Evolutionary conservation across 768 basidiomycete species (phyloP).

Genomic region (Cyclocybe cylindracea): DNA sequence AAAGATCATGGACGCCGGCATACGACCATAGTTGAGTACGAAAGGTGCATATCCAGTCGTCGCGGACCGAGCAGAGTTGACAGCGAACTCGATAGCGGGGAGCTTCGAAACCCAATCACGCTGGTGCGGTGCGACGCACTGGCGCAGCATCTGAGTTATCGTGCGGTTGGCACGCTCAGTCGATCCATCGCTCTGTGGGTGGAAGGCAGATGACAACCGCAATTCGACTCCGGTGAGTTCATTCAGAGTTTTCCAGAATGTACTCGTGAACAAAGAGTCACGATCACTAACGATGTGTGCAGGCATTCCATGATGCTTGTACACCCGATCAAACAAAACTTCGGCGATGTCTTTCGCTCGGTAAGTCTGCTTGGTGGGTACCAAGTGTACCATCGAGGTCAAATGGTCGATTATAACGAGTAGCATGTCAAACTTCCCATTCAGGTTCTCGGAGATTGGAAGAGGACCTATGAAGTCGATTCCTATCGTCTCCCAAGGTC

Average conservation of each 20-base stretch:
- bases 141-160: conserved; percentile 1
- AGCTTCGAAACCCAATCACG: conserved; percentile 23
- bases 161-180: conserved; percentile 11
- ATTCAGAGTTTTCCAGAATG: conserved; percentile 4
- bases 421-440: conserved; percentile 15
- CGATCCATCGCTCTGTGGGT: conserved; percentile 10
- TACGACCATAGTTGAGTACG: conserved; percentile 1
- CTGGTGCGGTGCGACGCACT: conserved; percentile 13
- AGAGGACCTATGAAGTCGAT: conserved; percentile 35
- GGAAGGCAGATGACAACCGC: neutral
- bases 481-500: conserved; percentile 12
- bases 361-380: conserved; percentile 2
- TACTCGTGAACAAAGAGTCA: conserved; percentile 4
- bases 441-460: conserved; percentile 23
- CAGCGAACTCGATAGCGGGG: conserved; percentile 17
- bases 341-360: conserved; percentile 17
- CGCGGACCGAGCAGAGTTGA: conserved; percentile 26
- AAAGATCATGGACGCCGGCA: conserved; percentile 3
- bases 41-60: conserved; percentile 20
- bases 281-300: conserved; percentile 7
- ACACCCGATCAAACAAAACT: conserved; percentile 25
- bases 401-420: conserved; percentile 23
- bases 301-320: conserved; percentile 33
- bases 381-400: conserved; percentile 6
- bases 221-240: conserved; percentile 4